Conservation (phyloP, 1,284 basidiomycete genomes). For the Cryptococcus maquisensis region DNA sequence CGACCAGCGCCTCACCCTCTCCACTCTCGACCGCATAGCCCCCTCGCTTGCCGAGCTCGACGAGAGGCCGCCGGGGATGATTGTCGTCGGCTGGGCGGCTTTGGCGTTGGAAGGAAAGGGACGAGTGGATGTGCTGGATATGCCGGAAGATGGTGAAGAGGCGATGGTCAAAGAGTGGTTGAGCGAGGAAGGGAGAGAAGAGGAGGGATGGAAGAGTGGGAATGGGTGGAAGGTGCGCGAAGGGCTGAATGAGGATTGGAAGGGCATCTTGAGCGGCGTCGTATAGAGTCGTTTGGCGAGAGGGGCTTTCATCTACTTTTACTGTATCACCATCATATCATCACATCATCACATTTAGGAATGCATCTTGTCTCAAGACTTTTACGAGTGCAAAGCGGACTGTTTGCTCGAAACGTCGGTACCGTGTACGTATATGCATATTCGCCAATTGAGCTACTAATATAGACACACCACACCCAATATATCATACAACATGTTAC, state of each 20-base stretch:
- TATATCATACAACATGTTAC: not conserved
- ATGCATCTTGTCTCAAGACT: not conserved
- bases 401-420: not conserved
- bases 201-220: not conserved
- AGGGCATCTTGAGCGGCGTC: slow-evolving; percentile 12
- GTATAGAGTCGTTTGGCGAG: not conserved
- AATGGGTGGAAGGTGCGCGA: slow-evolving; percentile 26
- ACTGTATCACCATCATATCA: not conserved
- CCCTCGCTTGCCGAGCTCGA: slow-evolving; percentile 72
- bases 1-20: slow-evolving; percentile 80
- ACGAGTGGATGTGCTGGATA: slow-evolving; percentile 53
- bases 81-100: slow-evolving; percentile 84
- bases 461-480: not conserved
- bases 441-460: not conserved
- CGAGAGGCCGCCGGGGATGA: slow-evolving; percentile 92
- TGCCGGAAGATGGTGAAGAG: slow-evolving; percentile 37
- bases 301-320: not conserved
- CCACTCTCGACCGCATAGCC: slow-evolving; percentile 70
- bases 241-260: slow-evolving; percentile 25
- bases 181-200: slow-evolving; percentile 1
- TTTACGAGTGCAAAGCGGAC: too few species aligned
- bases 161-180: slow-evolving; percentile 28
- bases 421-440: not conserved
- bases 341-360: not conserved
- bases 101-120: slow-evolving; percentile 55